These are phyloP conservation scores for Tolypocladium inflatum DNA, from an alignment of 2,329 filamentous ascomycete genomes.

Conservation along the genomic window DNA sequence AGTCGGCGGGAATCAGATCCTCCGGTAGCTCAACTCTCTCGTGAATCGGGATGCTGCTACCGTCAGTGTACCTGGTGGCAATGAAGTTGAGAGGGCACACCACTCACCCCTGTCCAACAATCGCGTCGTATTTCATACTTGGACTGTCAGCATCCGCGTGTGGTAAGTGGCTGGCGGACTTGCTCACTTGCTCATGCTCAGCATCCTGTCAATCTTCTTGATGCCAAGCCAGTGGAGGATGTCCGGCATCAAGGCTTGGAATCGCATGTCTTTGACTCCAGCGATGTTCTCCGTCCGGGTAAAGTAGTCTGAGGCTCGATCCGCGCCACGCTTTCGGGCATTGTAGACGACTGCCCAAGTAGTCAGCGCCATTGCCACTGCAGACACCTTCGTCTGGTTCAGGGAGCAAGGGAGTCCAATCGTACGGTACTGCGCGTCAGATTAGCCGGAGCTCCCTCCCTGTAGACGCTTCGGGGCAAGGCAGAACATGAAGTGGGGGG, in stretches of 20 bases:
- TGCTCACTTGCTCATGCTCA: slow-evolving; percentile 91
- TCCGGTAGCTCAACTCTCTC: slow-evolving; percentile 89
- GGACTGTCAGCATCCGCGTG: slow-evolving; percentile 14
- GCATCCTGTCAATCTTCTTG: slow-evolving; percentile 96
- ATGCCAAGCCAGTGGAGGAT: slow-evolving; percentile 98
- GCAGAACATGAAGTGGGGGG: not conserved
- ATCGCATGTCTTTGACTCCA: slow-evolving; percentile 93
- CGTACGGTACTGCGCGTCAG: slow-evolving; percentile 33
- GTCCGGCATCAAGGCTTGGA: slow-evolving; percentile 96
- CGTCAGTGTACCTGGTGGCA: not conserved
- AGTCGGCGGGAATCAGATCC: slow-evolving; percentile 88
- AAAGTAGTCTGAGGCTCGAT: slow-evolving; percentile 87
- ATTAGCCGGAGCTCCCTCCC: slow-evolving; percentile 17
- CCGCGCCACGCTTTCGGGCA: slow-evolving; percentile 67
- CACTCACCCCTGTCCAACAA: slow-evolving; percentile 64
- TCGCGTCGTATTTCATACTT: slow-evolving; percentile 86
- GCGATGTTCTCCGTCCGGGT: slow-evolving; percentile 97
- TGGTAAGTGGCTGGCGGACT: not conserved
- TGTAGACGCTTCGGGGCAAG: too few species aligned
- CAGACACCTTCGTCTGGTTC: not conserved
- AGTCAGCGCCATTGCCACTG: not conserved
- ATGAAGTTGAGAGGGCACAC: not conserved
- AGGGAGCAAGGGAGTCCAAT: slow-evolving; percentile 4
- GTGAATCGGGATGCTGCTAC: slow-evolving; percentile 65
- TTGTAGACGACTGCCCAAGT: slow-evolving; percentile 55